Evolutionary conservation across 1,284 basidiomycete species (phyloP).

Genomic region (Apiotrichum laibachii): DNA sequence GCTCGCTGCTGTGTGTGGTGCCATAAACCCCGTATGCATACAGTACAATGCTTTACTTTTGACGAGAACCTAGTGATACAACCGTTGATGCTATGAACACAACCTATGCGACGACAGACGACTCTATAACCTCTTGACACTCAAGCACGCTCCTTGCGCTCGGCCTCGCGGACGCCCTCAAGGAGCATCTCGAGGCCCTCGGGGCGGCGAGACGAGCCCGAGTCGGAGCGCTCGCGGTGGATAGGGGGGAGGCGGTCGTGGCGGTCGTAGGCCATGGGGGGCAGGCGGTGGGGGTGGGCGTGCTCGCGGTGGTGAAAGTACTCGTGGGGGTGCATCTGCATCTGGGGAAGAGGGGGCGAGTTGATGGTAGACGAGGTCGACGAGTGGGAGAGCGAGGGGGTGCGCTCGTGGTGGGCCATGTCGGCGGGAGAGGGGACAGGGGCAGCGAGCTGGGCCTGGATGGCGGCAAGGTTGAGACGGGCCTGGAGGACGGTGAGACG

Average conservation of each 20-base stretch:
- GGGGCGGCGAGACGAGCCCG: conserved; percentile 3
- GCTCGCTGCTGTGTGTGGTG: too few relatives aligned
- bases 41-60: conserved; percentile 1
- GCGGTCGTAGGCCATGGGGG: conserved; percentile 14
- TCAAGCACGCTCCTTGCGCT: conserved; percentile 22
- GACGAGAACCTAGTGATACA: background rate
- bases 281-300: conserved; percentile 8
- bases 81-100: background rate
- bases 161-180: conserved; percentile 25
- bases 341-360: conserved; percentile 4
- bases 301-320: background rate
- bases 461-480: conserved; percentile 28
- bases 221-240: conserved; percentile 9
- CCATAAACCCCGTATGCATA: conserved; percentile 1
- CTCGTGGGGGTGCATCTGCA: background rate
- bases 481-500: conserved; percentile 48
- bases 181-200: conserved; percentile 26
- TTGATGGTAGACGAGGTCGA: background rate
- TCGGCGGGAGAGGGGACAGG: conserved; percentile 1
- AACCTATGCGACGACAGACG: background rate
- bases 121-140: background rate
- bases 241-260: conserved; percentile 7
- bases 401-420: conserved; percentile 12
- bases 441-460: conserved; percentile 21
- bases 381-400: conserved; percentile 13